Evolutionary conservation across 2,329 filamentous ascomycete species (phyloP), one percentile per base, ranked within the genome.

Genomic region (Simplicillium aogashimaense): DNA sequence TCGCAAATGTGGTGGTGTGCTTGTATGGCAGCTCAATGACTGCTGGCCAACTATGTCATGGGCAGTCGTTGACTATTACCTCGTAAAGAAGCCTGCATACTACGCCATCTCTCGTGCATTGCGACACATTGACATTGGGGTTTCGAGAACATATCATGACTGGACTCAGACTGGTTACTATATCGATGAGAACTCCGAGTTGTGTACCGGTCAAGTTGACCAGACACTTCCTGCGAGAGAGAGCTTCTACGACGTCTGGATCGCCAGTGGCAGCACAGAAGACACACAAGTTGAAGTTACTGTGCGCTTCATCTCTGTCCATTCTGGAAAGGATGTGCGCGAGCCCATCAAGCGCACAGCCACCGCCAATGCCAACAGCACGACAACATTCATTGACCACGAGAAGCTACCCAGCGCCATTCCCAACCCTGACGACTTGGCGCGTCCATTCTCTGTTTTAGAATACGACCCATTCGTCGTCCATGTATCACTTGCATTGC

Each of bases 1-100:
- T 65, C 75, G 45, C 54, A 76, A 56, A 70, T 81, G 76, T 47
- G 73, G 73, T 40, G 76, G 76, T 9, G 74, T 74, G 12, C 54
- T 81, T 36, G 71, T 79, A 4, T 81, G 77, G 76, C 76, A 80
- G 56, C 60, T 81, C 38, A 81, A 81, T 49, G 77, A 81, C 56
- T 78, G 74, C 56, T 81, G 74, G 74, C 76, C 76, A 2, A 73
- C 71, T 13, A 76, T 71, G 33, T 74, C 68, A 29, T 81, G 77
- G 77, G 61, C 75, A 0, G 67, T 81, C 36, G 72, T 77, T 11
- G 77, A 81, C 53, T 77, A 52, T 38, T 77, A 73, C 50, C 65
- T 72, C 30, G 69, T 78, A 31, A 77, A 75, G 44, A 83, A 83
- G 55, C 74, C 75, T 7, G 77, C 78, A 3, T 57, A 45, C 37